Conservation (phyloP, 2,329 filamentous ascomycete species). For the Paecilomyces dactylethromorphus region DNA sequence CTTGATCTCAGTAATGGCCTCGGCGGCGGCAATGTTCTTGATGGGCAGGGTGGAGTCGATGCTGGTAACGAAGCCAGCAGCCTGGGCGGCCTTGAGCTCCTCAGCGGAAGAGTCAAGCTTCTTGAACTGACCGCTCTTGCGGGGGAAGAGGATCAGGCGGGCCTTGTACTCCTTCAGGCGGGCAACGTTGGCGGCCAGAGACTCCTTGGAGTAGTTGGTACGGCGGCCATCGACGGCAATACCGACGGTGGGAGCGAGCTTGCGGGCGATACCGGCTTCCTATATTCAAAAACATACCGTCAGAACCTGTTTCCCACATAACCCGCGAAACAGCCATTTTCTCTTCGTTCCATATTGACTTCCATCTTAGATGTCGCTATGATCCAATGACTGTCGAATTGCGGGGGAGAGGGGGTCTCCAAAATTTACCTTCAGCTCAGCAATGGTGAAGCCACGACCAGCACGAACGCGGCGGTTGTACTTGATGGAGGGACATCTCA, state of each 20-base stretch:
- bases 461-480: conserved; percentile 98
- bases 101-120: conserved; percentile 82
- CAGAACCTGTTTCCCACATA: not conserved
- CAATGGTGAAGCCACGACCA: conserved; percentile 94
- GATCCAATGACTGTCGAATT: not conserved
- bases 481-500: conserved; percentile 96
- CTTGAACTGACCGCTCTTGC: conserved; percentile 90
- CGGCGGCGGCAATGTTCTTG: conserved; percentile 50
- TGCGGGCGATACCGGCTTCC: conserved; percentile 94
- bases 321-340: not conserved
- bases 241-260: conserved; percentile 90
- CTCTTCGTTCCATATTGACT: not conserved
- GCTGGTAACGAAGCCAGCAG: conserved; percentile 48
- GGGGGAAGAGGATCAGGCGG: conserved; percentile 95
- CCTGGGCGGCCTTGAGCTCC: conserved; percentile 65
- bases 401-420: not conserved
- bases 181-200: conserved; percentile 87
- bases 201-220: conserved; percentile 95
- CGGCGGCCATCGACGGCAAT: conserved; percentile 95
- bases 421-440: conserved; percentile 85
- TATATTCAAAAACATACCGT: conserved; percentile 32
- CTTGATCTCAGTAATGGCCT: conserved; percentile 67
- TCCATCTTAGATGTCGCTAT: not conserved
- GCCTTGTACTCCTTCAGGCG: conserved; percentile 97
- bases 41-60: conserved; percentile 64